Percentiles rank a stretch among this genome's conserved stretches.
Evolutionary conservation across 2,329 filamentous ascomycete species (phyloP).

Genomic region (Aureobasidium sp.): DNA sequence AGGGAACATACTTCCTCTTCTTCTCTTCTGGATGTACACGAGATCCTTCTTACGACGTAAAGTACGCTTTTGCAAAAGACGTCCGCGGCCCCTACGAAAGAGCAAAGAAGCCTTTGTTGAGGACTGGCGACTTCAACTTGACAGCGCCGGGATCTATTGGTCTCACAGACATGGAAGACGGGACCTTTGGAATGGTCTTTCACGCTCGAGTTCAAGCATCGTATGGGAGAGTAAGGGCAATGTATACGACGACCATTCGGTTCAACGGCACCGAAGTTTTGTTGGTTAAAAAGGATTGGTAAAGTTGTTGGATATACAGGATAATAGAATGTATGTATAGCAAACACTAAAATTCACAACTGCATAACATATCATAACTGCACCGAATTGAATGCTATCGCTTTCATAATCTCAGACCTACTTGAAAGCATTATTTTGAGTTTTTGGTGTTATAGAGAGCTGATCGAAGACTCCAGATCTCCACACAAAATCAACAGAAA

Average conservation of each 20-base stretch:
- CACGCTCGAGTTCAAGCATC: constrained; percentile 25
- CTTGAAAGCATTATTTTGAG: too few species aligned
- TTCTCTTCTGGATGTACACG: constrained; percentile 31
- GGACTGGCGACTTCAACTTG: constrained; percentile 27
- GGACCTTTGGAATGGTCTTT: constrained; percentile 24
- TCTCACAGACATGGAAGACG: constrained; percentile 15
- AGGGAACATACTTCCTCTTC: constrained; percentile 32
- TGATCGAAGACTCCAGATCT: too few species aligned
- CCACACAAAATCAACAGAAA: too few species aligned
- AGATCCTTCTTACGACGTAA: constrained; percentile 26
- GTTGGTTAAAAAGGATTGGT: background rate
- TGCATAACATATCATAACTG: too few species aligned
- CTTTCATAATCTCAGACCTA: too few species aligned
- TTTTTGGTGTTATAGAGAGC: too few species aligned
- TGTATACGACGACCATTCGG: constrained; percentile 23
- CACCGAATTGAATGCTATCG: too few species aligned
- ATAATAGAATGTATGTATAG: too few species aligned
- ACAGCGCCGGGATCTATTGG: constrained; percentile 28
- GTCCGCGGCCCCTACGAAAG: constrained; percentile 28
- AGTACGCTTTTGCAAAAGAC: constrained; percentile 26
- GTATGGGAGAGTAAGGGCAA: constrained; percentile 26
- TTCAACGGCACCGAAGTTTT: background rate
- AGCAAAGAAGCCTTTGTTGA: constrained; percentile 22
- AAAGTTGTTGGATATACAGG: background rate
- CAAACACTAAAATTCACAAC: too few species aligned